Conservation (phyloP, 2,329 filamentous ascomycete genomes). For the Chrysosporium queenslandicum region DNA sequence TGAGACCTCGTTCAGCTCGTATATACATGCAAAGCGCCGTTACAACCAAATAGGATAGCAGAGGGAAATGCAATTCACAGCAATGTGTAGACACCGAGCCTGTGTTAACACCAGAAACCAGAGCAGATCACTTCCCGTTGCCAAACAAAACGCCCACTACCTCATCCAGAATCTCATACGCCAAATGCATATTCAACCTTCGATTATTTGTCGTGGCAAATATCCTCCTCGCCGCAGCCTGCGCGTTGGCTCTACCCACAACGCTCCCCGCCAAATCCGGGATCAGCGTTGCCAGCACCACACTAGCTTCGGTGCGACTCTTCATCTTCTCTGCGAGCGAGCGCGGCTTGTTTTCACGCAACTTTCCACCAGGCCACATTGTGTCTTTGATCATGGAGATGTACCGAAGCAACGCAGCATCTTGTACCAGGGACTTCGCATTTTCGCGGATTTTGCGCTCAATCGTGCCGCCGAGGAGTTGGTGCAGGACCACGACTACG, state of each 20-base stretch:
- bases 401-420: slow-evolving; percentile 69
- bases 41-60: too few relatives aligned
- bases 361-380: slow-evolving; percentile 60
- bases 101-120: too few relatives aligned
- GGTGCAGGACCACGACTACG: slow-evolving; percentile 91
- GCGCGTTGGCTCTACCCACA: slow-evolving; percentile 83
- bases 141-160: slow-evolving; percentile 56
- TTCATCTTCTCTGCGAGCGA: slow-evolving; percentile 64
- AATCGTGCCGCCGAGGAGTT: slow-evolving; percentile 88
- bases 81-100: too few relatives aligned
- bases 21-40: too few relatives aligned
- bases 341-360: slow-evolving; percentile 46
- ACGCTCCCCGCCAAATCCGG: slow-evolving; percentile 89
- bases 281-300: slow-evolving; percentile 80
- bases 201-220: slow-evolving; percentile 88
- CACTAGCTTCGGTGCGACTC: slow-evolving; percentile 73
- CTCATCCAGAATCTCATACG: slow-evolving; percentile 63
- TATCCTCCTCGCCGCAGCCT: slow-evolving; percentile 76
- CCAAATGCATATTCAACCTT: slow-evolving; percentile 66
- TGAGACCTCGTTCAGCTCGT: too few relatives aligned
- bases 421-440: slow-evolving; percentile 61
- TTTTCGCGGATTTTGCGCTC: slow-evolving; percentile 89
- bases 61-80: too few relatives aligned
- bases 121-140: slow-evolving; percentile 14
- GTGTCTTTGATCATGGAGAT: slow-evolving; percentile 61